Percentiles rank a stretch among this genome's conserved stretches.
phyloP scores from a whole-genome alignment of 805 yeast genomes.

The Ogataea polymorpha region DNA sequence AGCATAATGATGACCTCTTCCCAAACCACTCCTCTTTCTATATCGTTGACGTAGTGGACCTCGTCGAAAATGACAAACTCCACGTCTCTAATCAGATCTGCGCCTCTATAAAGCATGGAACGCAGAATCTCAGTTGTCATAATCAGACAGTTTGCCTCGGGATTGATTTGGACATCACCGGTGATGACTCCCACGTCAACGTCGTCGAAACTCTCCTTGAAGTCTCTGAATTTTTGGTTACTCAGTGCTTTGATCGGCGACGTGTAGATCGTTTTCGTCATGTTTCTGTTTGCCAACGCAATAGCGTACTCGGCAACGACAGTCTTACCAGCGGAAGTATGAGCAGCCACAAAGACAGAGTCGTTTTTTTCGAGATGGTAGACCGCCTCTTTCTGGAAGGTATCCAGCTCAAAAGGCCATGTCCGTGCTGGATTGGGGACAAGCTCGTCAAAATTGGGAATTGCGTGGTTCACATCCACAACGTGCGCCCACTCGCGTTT shows the following conservation, averaged over 20 bases:
- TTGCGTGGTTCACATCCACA: constrained; percentile 78
- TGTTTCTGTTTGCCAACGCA: constrained; percentile 92
- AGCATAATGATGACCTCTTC: constrained; percentile 97
- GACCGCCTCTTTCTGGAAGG: constrained; percentile 95
- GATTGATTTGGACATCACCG: constrained; percentile 96
- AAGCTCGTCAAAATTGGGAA: constrained; percentile 80
- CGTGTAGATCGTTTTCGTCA: constrained; percentile 95
- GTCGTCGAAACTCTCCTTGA: constrained; percentile 35
- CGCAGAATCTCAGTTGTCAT: constrained; percentile 98
- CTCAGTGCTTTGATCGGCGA: constrained; percentile 53
- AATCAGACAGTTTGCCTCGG: constrained; percentile 92
- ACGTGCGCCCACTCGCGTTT: constrained; percentile 88
- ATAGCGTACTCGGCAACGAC: constrained; percentile 98
- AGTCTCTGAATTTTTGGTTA: constrained; percentile 20
- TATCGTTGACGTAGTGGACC: constrained; percentile 96
- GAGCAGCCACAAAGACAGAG: constrained; percentile 98
- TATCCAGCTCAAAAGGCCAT: constrained; percentile 94
- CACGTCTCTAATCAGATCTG: constrained; percentile 93
- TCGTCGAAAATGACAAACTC: constrained; percentile 98
- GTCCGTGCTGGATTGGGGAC: constrained; percentile 91
- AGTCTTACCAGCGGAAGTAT: constrained; percentile 97
- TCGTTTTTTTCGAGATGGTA: constrained; percentile 97
- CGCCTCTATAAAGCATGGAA: constrained; percentile 94
- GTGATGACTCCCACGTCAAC: constrained; percentile 91
- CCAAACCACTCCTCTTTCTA: constrained; percentile 98